Evolutionary conservation across 768 basidiomycete species (phyloP), one percentile per base, ranked within the genome.

Genomic region (Tricholoma bakamatsutake): DNA sequence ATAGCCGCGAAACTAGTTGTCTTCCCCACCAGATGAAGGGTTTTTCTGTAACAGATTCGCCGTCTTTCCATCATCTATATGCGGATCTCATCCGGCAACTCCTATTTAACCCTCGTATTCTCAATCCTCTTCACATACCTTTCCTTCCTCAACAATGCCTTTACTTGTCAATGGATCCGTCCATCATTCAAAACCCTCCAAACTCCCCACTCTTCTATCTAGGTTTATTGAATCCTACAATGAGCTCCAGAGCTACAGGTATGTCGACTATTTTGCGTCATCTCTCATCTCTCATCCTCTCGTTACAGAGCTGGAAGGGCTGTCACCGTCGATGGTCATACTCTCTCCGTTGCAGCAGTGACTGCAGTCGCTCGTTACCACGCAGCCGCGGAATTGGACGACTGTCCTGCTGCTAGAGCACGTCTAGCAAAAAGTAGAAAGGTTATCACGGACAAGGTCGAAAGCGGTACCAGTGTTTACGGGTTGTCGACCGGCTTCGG

Each of bases 401-500:
- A 60, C 27, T 63, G 64, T 30, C 33, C 52, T 12, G 7, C 40
- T 5, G 67, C 79, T 49, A 73, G 73, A 54, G 70, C 69, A 1
- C 80, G 80, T 13, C 80, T 93, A 37, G 67, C 74, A 12, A 81
- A 81, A 63, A 85, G 83, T 55, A 82, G 88, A 17, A 71, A 77
- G 47, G 83, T 88, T 63, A 87, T 91, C 34, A 71, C 81, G 1
- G 76, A 79, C 64, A 91, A 91, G 68, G 82, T 92, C 15, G 80
- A 76, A 28, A 74, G 73, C 6, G 81, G 83, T 13, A 80, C 83
- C 30, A 88, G 87, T 60, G 80, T 93, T 17, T 93, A 93, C 64
- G 91, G 91, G 5, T 76, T 93, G 33, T 88, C 86, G 48, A 89
- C 88, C 4, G 88, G 88, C 33, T 89, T 87, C 61, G 87, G 88